A percentile compares a stretch with the other conserved stretches of the same genome.
These are phyloP conservation scores for Calonectria henricotiae DNA, from an alignment of 2,329 filamentous ascomycete species.

Conservation along the genomic window DNA sequence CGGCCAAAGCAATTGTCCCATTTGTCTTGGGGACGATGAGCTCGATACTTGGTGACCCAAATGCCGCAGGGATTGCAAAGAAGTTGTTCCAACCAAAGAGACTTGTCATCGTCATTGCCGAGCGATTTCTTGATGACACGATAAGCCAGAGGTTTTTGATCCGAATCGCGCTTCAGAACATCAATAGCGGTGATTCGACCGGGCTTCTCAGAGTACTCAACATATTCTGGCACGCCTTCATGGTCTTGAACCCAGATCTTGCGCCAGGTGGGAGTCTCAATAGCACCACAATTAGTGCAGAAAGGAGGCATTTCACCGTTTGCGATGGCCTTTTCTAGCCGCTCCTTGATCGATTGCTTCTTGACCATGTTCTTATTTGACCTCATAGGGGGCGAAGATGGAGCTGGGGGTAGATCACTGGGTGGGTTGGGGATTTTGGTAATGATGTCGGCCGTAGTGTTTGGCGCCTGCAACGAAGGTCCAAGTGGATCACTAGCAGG, in stretches of 20 bases:
- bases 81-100: slow-evolving; percentile 78
- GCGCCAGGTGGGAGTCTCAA: slow-evolving; percentile 97
- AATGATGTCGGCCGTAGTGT: slow-evolving; percentile 44
- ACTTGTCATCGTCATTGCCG: slow-evolving; percentile 74
- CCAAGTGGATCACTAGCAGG: slow-evolving; percentile 67
- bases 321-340: slow-evolving; percentile 76
- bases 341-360: slow-evolving; percentile 75
- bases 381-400: slow-evolving; percentile 64
- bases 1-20: slow-evolving; percentile 81
- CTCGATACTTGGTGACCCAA: slow-evolving; percentile 92
- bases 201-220: slow-evolving; percentile 81
- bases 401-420: slow-evolving; percentile 62
- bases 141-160: slow-evolving; percentile 77
- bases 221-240: slow-evolving; percentile 78
- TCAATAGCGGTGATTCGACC: slow-evolving; percentile 84
- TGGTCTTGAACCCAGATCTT: slow-evolving; percentile 89
- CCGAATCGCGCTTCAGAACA: slow-evolving; percentile 74
- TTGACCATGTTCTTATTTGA: slow-evolving; percentile 77
- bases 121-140: slow-evolving; percentile 85
- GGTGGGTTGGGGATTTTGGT: slow-evolving; percentile 62
- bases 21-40: slow-evolving; percentile 85
- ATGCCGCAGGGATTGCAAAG: slow-evolving; percentile 97
- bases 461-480: slow-evolving; percentile 49
- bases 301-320: slow-evolving; percentile 89
- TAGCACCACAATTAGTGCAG: slow-evolving; percentile 93